A percentile compares a stretch with the other conserved stretches of the same genome.
phyloP scores from a whole-genome alignment of 164 flowering plant species.

The Kingdonia uniflora region DNA sequence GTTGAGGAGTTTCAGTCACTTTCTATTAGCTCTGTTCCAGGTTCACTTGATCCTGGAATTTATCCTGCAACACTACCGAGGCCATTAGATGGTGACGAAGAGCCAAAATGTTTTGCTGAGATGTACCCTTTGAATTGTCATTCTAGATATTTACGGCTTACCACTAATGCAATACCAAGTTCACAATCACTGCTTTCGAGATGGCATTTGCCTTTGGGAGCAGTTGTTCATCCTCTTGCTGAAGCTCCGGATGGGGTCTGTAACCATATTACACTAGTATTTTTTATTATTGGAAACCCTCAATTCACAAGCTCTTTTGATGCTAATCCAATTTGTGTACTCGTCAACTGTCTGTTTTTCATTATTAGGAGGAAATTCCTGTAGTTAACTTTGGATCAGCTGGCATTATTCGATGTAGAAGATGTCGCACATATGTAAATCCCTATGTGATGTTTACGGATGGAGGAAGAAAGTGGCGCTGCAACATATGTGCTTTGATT shows the following conservation, averaged over 20 bases:
- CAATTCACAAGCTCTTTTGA: slow-evolving; percentile 1
- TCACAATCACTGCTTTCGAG: slow-evolving; percentile 81
- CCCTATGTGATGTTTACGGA: slow-evolving; percentile 85
- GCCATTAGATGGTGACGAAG: slow-evolving; percentile 85
- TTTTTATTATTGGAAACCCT: not conserved
- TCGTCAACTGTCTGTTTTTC: slow-evolving; percentile 5
- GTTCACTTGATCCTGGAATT: slow-evolving; percentile 70
- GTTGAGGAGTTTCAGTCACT: slow-evolving; percentile 79
- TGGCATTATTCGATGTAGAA: slow-evolving; percentile 87
- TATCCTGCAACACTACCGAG: slow-evolving; percentile 68
- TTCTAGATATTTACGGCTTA: slow-evolving; percentile 70
- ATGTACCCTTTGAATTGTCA: slow-evolving; percentile 66
- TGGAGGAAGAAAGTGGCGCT: slow-evolving; percentile 93
- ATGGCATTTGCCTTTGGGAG: slow-evolving; percentile 98
- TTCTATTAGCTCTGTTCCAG: slow-evolving; percentile 70
- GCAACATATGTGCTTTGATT: slow-evolving; percentile 82
- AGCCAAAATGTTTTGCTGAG: slow-evolving; percentile 41
- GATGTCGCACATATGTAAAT: slow-evolving; percentile 93
- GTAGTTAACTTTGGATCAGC: slow-evolving; percentile 67
- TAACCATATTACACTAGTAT: slow-evolving; percentile 7
- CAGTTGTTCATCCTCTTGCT: slow-evolving; percentile 94
- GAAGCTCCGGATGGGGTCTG: slow-evolving; percentile 91
- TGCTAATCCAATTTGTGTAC: not conserved
- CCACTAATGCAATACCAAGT: slow-evolving; percentile 75
- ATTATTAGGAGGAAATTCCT: slow-evolving; percentile 85